Evolutionary conservation across 2,329 filamentous ascomycete species (phyloP).

Genomic region (Colletotrichum spinosum): DNA sequence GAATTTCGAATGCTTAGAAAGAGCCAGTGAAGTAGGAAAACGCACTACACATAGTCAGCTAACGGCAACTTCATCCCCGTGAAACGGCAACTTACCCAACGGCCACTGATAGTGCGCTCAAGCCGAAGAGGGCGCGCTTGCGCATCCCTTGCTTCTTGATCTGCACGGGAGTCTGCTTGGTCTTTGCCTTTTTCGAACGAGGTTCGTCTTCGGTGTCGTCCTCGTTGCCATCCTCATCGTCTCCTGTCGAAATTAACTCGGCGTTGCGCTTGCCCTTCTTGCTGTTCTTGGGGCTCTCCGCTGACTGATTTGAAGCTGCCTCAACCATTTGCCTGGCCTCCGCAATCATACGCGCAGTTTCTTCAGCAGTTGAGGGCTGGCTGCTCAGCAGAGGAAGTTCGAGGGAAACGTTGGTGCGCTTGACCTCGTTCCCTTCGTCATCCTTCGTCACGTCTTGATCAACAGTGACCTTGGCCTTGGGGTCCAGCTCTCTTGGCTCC

Average conservation of each 20-base stretch:
- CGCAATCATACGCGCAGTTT: conserved; percentile 85
- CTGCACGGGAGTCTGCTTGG: conserved; percentile 71
- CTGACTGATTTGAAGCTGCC: conserved; percentile 63
- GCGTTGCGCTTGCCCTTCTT: conserved; percentile 78
- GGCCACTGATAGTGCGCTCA: conserved; percentile 82
- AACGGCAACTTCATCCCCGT: not conserved
- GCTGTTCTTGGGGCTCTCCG: conserved; percentile 50
- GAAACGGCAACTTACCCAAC: conserved; percentile 72
- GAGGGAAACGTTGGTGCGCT: conserved; percentile 79
- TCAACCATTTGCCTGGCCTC: conserved; percentile 91
- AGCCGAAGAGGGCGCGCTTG: conserved; percentile 85
- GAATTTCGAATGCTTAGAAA: conserved; percentile 48
- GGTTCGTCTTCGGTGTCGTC: conserved; percentile 55
- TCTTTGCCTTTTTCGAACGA: conserved; percentile 81
- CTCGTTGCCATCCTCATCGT: conserved; percentile 61
- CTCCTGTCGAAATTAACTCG: conserved; percentile 76
- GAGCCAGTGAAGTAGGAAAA: conserved; percentile 65
- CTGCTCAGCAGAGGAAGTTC: conserved; percentile 73
- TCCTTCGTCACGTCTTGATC: conserved; percentile 71
- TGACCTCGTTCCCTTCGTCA: conserved; percentile 71
- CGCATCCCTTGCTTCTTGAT: conserved; percentile 87
- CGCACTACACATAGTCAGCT: conserved; percentile 48
- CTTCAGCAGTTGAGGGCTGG: conserved; percentile 79
- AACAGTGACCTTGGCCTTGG: conserved; percentile 76
- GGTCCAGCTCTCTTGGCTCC: conserved; percentile 66